Evolutionary conservation across 139 green algal species (phyloP).

Genomic region (Coelastrella sp.): DNA sequence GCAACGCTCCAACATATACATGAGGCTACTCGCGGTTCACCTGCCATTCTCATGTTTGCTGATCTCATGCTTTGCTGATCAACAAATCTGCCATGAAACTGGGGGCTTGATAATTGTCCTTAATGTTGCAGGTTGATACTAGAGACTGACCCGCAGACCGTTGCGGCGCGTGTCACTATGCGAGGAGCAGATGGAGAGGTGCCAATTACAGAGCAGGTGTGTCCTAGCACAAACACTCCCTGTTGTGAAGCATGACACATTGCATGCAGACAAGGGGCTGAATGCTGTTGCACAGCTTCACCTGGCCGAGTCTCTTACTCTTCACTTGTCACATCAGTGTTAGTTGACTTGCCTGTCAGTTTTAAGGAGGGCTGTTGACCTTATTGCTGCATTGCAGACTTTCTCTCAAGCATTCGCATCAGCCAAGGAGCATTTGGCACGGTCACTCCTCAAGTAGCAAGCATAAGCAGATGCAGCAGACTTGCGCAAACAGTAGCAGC

Average conservation of each 20-base stretch:
- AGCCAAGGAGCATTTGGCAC: slow-evolving; percentile 91
- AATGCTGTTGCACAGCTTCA: background rate
- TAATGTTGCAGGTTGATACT: slow-evolving; percentile 87
- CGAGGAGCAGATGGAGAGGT: slow-evolving; percentile 84
- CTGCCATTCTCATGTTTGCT: background rate
- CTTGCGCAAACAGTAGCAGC: too few relatives aligned
- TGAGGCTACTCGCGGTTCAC: background rate
- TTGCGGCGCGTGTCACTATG: slow-evolving; percentile 97
- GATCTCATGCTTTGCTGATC: background rate
- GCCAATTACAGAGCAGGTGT: slow-evolving; percentile 85
- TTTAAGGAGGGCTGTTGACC: background rate
- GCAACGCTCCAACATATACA: background rate
- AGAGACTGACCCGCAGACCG: slow-evolving; percentile 91
- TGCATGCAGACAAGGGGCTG: background rate
- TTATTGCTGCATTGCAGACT: slow-evolving; percentile 66
- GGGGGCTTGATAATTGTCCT: background rate
- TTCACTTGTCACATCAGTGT: too few relatives aligned
- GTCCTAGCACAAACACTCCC: background rate
- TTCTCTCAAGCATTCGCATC: slow-evolving; percentile 89
- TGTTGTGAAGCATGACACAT: background rate
- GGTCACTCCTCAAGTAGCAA: slow-evolving; percentile 83
- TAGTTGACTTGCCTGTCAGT: too few relatives aligned
- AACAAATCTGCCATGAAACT: background rate
- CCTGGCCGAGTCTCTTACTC: too few relatives aligned
- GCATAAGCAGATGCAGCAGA: background rate